A percentile compares a stretch with the other conserved stretches of the same genome.
phyloP scores from a whole-genome alignment of 352 stramenopile species.

The Globisporangium viniferum region DNA sequence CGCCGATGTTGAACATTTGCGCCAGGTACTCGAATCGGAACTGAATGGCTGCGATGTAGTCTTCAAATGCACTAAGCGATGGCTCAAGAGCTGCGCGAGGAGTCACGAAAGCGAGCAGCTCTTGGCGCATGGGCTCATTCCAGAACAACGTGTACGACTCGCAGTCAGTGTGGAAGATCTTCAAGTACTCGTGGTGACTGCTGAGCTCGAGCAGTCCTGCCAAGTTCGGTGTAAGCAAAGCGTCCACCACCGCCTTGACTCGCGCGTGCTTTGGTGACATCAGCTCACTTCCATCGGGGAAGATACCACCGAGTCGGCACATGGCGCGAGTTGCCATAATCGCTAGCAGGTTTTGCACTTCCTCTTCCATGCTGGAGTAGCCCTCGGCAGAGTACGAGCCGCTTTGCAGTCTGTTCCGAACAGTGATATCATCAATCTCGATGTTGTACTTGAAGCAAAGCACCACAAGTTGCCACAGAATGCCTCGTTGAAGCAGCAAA shows the following conservation, averaged over 20 bases:
- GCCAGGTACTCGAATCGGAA: constrained; percentile 74
- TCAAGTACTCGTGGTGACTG: constrained; percentile 81
- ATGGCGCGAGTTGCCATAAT: constrained; percentile 69
- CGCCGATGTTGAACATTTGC: constrained; percentile 59
- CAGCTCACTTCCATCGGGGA: constrained; percentile 49
- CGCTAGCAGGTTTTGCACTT: constrained; percentile 69
- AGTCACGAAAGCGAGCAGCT: constrained; percentile 50
- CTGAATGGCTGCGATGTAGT: constrained; percentile 44
- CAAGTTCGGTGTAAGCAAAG: constrained; percentile 77
- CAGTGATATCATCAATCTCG: constrained; percentile 49
- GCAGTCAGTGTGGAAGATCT: constrained; percentile 75
- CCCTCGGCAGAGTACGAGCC: constrained; percentile 33
- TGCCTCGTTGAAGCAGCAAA: constrained; percentile 40
- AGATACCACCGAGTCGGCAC: constrained; percentile 66
- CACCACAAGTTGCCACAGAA: constrained; percentile 68
- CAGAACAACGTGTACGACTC: constrained; percentile 82
- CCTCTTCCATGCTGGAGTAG: constrained; percentile 39
- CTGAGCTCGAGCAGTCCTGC: constrained; percentile 52
- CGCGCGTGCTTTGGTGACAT: constrained; percentile 36
- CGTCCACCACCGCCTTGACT: constrained; percentile 42
- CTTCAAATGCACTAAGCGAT: constrained; percentile 27
- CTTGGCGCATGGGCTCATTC: constrained; percentile 71
- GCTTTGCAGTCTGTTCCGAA: constrained; percentile 38
- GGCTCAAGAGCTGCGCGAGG: constrained; percentile 40
- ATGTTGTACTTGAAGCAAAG: constrained; percentile 71